These are phyloP conservation scores for Fonsecaea monophora DNA, from an alignment of 2,329 filamentous ascomycete genomes.

Conservation along the genomic window DNA sequence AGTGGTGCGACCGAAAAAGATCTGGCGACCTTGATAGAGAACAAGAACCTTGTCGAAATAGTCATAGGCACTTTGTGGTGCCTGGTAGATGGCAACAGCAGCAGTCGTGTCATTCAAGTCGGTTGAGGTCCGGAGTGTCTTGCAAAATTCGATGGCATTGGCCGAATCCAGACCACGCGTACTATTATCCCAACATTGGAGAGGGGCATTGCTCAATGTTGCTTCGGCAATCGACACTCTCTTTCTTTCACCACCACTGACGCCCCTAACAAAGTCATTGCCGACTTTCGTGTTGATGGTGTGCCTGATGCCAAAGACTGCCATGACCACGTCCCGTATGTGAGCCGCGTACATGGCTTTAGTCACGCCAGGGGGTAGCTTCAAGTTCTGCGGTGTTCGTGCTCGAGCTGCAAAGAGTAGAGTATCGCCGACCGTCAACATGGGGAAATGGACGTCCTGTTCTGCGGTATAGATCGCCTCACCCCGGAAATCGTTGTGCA, in stretches of 20 bases:
- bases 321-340: conserved; percentile 55
- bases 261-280: conserved; percentile 66
- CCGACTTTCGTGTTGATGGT: conserved; percentile 60
- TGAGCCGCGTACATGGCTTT: conserved; percentile 52
- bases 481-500: conserved; percentile 71
- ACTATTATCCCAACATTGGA: conserved; percentile 55
- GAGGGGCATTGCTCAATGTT: conserved; percentile 50
- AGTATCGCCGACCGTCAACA: conserved; percentile 69
- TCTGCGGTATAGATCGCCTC: conserved; percentile 89
- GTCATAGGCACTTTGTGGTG: conserved; percentile 59
- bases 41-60: conserved; percentile 74
- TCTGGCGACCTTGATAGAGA: conserved; percentile 69
- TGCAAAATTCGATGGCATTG: conserved; percentile 64
- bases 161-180: conserved; percentile 59
- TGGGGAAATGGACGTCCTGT: conserved; percentile 80
- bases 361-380: conserved; percentile 51
- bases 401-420: conserved; percentile 63
- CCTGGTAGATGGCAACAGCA: conserved; percentile 64
- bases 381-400: conserved; percentile 52
- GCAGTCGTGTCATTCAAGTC: conserved; percentile 58
- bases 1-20: conserved; percentile 68
- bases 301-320: conserved; percentile 57
- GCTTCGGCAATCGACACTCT: conserved; percentile 66
- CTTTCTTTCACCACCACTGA: conserved; percentile 68
- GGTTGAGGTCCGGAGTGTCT: conserved; percentile 57